Conservation (phyloP, 139 green algal genomes). For the Coelastrella sp. region DNA sequence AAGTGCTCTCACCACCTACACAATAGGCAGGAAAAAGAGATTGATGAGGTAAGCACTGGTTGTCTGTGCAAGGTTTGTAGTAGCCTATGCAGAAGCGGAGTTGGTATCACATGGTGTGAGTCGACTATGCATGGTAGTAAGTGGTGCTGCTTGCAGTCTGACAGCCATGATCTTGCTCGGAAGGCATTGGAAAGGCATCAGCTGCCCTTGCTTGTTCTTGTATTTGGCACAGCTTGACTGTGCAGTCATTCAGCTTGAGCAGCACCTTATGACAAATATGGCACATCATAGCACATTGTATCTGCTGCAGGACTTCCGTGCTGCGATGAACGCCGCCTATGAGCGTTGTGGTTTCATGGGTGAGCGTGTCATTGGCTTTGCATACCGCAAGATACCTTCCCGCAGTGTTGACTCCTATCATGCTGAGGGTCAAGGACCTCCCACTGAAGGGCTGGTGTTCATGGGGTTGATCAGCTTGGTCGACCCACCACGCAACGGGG, state of each 20-base stretch:
- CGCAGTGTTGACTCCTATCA: conserved; percentile 26
- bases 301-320: conserved; percentile 50
- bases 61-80: too few relatives aligned
- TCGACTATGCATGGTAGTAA: too few relatives aligned
- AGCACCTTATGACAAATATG: too few relatives aligned
- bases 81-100: too few relatives aligned
- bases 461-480: conserved; percentile 84
- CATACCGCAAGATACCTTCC: conserved; percentile 61
- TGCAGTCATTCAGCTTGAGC: too few relatives aligned
- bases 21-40: conserved; percentile 62
- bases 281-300: not conserved
- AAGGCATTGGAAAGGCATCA: too few relatives aligned
- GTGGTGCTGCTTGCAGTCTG: too few relatives aligned
- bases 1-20: conserved; percentile 58
- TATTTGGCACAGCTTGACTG: not conserved
- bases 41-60: conserved; percentile 52
- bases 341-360: conserved; percentile 75
- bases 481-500: conserved; percentile 82
- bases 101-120: too few relatives aligned
- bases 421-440: conserved; percentile 28
- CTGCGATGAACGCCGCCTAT: conserved; percentile 60
- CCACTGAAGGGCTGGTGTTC: conserved; percentile 72
- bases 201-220: too few relatives aligned
- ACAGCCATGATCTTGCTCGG: too few relatives aligned
- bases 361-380: conserved; percentile 83